Evolutionary conservation across 78 protist species (phyloP).

Genomic region (Dictyostelium brefeldianum): DNA sequence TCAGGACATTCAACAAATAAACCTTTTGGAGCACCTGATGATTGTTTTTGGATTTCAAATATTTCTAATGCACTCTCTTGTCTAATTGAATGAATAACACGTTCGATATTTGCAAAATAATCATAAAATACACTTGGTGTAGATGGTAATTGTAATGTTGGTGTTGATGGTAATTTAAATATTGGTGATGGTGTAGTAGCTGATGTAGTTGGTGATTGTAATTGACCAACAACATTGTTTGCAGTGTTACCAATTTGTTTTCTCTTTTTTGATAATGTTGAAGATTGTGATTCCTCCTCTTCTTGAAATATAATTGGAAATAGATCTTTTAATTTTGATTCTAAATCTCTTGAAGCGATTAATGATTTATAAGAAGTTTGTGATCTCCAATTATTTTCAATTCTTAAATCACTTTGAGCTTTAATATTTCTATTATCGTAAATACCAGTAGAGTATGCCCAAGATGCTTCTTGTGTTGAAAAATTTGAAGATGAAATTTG

Average conservation of each 20-base stretch:
- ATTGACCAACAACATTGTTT: neutral
- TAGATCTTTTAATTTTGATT: slow-evolving; percentile 24
- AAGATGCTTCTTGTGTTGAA: slow-evolving; percentile 7
- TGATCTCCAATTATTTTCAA: slow-evolving; percentile 60
- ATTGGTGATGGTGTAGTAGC: slow-evolving; percentile 44
- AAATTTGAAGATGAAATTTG: neutral
- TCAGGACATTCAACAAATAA: slow-evolving; percentile 44
- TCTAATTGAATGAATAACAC: slow-evolving; percentile 24
- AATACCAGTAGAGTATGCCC: slow-evolving; percentile 45
- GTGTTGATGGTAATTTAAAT: slow-evolving; percentile 29
- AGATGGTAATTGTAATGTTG: slow-evolving; percentile 1
- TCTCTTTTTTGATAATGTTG: slow-evolving; percentile 34
- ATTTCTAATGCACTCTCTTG: slow-evolving; percentile 62
- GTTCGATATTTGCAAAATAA: slow-evolving; percentile 26
- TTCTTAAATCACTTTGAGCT: slow-evolving; percentile 4
- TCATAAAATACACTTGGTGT: slow-evolving; percentile 3
- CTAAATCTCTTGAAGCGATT: slow-evolving; percentile 21
- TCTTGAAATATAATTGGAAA: slow-evolving; percentile 29
- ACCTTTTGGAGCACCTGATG: slow-evolving; percentile 35
- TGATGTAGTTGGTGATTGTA: neutral
- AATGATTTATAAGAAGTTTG: slow-evolving; percentile 47
- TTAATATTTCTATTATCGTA: slow-evolving; percentile 22
- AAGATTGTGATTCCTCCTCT: neutral
- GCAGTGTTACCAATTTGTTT: slow-evolving; percentile 15
- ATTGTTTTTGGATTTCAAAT: slow-evolving; percentile 52